A percentile compares a stretch with the other conserved stretches of the same genome.
Conservation (phyloP, 768 basidiomycete genomes). For the Cubamyces sp. region DNA sequence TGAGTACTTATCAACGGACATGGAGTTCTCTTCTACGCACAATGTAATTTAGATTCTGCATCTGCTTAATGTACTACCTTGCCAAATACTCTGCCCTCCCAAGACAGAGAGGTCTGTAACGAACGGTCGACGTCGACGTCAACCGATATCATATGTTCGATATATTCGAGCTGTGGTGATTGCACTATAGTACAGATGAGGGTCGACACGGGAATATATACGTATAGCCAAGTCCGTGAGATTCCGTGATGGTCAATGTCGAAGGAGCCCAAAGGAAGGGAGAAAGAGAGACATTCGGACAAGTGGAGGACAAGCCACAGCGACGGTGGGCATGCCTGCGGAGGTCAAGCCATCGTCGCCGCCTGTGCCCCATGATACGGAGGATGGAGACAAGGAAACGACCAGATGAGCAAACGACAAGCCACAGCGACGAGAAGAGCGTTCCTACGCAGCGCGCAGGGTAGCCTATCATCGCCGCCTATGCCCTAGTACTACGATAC, state of each 20-base stretch:
- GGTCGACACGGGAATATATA: neutral
- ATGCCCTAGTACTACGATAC: neutral
- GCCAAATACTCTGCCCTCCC: neutral
- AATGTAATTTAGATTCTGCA: conserved; percentile 14
- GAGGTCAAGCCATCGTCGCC: no score
- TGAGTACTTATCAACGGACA: neutral
- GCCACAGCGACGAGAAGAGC: neutral
- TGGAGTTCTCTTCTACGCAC: conserved; percentile 8
- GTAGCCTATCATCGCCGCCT: no score
- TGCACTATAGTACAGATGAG: neutral
- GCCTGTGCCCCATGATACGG: neutral
- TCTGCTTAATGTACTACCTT: conserved; percentile 8
- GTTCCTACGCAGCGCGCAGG: no score
- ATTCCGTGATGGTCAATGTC: neutral
- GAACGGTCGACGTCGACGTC: no score
- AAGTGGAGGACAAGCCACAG: no score
- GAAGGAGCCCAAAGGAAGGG: neutral
- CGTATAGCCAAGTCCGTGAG: neutral
- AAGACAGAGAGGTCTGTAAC: no score
- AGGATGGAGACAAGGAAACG: neutral
- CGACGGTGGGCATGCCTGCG: no score
- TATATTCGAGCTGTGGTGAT: neutral
- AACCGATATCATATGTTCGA: no score
- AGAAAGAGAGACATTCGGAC: neutral
- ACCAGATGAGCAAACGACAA: neutral